Evolutionary conservation across 768 basidiomycete genomes (phyloP).

Genomic region (Rhizopogon sp.): DNA sequence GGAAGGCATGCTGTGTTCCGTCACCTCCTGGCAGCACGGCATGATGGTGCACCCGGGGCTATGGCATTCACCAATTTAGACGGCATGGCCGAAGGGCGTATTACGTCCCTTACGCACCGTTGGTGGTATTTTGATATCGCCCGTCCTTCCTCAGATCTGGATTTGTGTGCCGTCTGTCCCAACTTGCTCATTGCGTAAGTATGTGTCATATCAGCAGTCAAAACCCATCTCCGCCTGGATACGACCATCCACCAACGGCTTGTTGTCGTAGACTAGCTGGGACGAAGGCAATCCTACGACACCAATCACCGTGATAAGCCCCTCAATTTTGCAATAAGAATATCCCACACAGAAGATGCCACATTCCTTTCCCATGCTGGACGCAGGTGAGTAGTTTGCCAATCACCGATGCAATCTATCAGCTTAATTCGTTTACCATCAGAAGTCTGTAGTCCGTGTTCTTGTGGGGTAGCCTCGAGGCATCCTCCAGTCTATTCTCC

Average conservation of each 20-base stretch:
- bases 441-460: background rate
- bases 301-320: background rate
- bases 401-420: background rate
- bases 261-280: background rate
- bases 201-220: background rate
- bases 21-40: background rate
- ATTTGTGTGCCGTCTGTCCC: background rate
- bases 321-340: background rate
- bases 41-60: background rate
- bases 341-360: background rate
- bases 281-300: background rate
- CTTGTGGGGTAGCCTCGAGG: conserved; percentile 2
- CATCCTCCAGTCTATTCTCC: background rate
- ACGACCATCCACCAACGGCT: background rate
- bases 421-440: background rate
- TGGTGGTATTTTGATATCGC: background rate
- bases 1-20: background rate
- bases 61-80: background rate
- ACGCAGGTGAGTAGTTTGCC: background rate
- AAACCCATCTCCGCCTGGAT: background rate
- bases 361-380: background rate
- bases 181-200: background rate
- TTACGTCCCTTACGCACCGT: background rate
- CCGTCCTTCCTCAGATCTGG: background rate
- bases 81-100: background rate